These are phyloP conservation scores for Leccinum solheimii DNA, from an alignment of 1,284 basidiomycete species.

Conservation along the genomic window DNA sequence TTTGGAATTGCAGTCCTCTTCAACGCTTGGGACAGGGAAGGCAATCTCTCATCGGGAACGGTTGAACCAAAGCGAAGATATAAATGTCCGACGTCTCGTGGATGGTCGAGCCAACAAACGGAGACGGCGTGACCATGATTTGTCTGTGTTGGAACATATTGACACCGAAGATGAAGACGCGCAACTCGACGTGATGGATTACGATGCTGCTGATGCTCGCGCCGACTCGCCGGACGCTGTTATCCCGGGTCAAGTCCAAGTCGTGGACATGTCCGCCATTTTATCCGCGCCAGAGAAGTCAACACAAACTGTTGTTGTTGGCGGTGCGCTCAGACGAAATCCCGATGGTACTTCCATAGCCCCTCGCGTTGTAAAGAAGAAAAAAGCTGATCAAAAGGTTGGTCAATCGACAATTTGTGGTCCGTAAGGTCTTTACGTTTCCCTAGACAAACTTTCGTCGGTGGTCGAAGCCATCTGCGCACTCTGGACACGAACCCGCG, in stretches of 20 bases:
- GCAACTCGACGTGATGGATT: conserved; percentile 28
- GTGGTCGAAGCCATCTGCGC: conserved; percentile 39
- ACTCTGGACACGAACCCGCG: conserved; percentile 13
- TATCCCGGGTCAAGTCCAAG: conserved; percentile 3
- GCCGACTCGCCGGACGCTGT: not conserved
- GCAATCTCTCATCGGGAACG: conserved; percentile 57
- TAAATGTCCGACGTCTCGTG: conserved; percentile 53
- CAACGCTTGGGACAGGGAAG: conserved; percentile 76
- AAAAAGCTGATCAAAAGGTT: conserved; percentile 45
- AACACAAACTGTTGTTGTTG: conserved; percentile 37
- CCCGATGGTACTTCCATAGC: conserved; percentile 53
- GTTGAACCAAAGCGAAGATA: conserved; percentile 60
- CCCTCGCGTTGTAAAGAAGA: conserved; percentile 48
- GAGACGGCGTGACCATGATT: conserved; percentile 41
- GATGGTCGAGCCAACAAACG: conserved; percentile 50
- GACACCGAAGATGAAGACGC: conserved; percentile 38
- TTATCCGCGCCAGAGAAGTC: conserved; percentile 14
- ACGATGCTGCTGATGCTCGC: not conserved
- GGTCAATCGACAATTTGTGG: conserved; percentile 12
- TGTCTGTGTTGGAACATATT: conserved; percentile 32
- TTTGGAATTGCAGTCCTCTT: conserved; percentile 68
- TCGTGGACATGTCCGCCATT: conserved; percentile 22
- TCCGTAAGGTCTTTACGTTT: conserved; percentile 9
- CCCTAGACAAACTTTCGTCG: conserved; percentile 39
- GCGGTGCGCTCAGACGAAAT: conserved; percentile 60